Base-by-base conservation (phyloP, 495 filamentous ascomycete species). In the Cryomyces minteri region DNA sequence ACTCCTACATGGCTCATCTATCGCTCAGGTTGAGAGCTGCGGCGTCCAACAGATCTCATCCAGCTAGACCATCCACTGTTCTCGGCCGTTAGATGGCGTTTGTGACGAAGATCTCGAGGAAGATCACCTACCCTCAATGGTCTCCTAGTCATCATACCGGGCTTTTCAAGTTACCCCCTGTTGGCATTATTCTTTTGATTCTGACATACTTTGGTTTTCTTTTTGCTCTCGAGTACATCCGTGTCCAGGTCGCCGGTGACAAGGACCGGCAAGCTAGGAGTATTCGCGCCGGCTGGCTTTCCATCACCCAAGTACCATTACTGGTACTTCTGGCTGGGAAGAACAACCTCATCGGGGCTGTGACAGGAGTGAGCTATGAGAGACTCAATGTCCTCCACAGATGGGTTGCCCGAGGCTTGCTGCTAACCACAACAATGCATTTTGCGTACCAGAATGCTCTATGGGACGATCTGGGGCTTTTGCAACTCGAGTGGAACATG, bases 331-430 rank as follows among this genome's bases (percentile, higher is more conserved):
- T 55, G 31, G 50, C 45, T 1, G 52, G 52, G 39, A 50, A 49
- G 43, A 39, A 49, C 39, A 52, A 52, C 47, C 33, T 55, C 14
- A 47, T 55, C 43, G 41, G 45, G 10, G n/a, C 39, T 31, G 38
- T 48, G 29, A 55, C 52, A 2, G 50, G 52, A 28, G 43, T 52
- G 7, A 49, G 45, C 30, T 53, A 53, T 34, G 52, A 52, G 37
- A 42, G 47, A 9, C 43, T 55, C 12, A 55, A 55, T 30, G 39
- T 48, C 39, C 14, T 52, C 40, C 52, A 55, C 36, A 43, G 52
- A 9, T 55, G 52, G 52, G 34, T 52, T 31, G 50, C 52, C 6
- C 39, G 52, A 34, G 33, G 51, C 32, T 41, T 54, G 48, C 43
- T 54, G 9, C 29, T 54, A 1, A 31, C 48, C 4, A 48, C 44